Conservation (phyloP, 2,329 filamentous ascomycete genomes). For the Plenodomus lindquistii region DNA sequence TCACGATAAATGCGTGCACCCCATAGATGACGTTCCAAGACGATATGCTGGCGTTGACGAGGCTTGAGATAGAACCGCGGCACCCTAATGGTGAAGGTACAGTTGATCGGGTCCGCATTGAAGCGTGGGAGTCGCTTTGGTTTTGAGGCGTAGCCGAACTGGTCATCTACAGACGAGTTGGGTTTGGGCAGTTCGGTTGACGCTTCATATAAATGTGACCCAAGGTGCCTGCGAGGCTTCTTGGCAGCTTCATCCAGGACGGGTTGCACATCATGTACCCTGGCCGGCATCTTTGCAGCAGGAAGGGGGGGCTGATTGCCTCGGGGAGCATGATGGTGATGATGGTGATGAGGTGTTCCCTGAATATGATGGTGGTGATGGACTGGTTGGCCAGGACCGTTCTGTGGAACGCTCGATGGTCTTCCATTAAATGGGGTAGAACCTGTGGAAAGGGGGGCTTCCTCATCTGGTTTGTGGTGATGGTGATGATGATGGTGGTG, state of each 20-base stretch:
- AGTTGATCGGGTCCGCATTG: conserved; percentile 75
- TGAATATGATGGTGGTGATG: conserved; percentile 48
- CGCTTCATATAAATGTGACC: conserved; percentile 80
- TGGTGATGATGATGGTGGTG: conserved; percentile 63
- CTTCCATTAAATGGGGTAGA: conserved; percentile 26
- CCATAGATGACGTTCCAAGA: conserved; percentile 79
- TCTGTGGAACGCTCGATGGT: conserved; percentile 35
- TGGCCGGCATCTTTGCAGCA: conserved; percentile 63
- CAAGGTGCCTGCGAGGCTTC: conserved; percentile 77
- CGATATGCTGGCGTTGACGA: conserved; percentile 78
- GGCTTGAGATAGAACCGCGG: conserved; percentile 75
- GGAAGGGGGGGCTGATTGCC: conserved; percentile 26
- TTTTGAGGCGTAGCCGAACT: conserved; percentile 61
- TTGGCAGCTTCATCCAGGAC: conserved; percentile 73
- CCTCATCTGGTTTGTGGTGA: conserved; percentile 58
- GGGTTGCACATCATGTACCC: conserved; percentile 57
- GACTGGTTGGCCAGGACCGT: conserved; percentile 29
- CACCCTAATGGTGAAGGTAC: conserved; percentile 85
- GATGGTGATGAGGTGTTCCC: conserved; percentile 41
- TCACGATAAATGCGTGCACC: conserved; percentile 95
- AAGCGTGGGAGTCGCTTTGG: conserved; percentile 78
- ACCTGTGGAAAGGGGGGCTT: conserved; percentile 38
- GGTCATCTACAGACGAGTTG: conserved; percentile 51
- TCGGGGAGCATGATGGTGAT: conserved; percentile 35
- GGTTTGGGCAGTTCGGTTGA: conserved; percentile 57